Evolutionary conservation across 768 basidiomycete species (phyloP).

Genomic region (Postia placenta): DNA sequence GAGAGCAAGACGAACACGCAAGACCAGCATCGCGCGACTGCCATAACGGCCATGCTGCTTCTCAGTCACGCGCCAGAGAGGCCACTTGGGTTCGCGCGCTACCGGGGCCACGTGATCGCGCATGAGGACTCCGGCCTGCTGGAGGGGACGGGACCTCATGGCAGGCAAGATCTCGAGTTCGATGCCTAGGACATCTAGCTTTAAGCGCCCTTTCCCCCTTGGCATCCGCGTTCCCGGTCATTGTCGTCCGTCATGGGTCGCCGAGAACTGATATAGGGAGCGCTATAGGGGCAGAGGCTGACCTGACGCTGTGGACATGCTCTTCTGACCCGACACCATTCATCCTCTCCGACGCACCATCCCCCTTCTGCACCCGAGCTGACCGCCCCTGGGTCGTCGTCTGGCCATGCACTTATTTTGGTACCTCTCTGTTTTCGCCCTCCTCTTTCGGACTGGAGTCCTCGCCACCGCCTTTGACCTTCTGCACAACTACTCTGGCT

Average conservation of each 20-base stretch:
- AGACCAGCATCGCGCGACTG: too few species aligned
- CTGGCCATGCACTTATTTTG: constrained; percentile 6
- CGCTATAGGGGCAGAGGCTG: not conserved
- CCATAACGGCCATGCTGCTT: too few species aligned
- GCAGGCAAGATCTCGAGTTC: not conserved
- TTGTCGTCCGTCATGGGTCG: constrained; percentile 1
- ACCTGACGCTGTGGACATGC: not conserved
- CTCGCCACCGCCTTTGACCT: constrained; percentile 26
- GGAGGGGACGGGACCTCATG: constrained; percentile 2
- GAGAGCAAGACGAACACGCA: too few species aligned
- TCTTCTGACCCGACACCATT: not conserved
- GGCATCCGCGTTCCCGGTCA: constrained; percentile 2
- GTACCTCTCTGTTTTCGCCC: constrained; percentile 1
- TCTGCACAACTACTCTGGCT: constrained; percentile 32
- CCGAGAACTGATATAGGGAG: not conserved
- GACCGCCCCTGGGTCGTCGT: not conserved
- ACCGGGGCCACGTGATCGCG: not conserved
- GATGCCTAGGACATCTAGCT: not conserved
- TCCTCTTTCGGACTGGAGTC: constrained; percentile 5
- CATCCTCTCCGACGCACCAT: not conserved
- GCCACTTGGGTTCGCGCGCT: not conserved
- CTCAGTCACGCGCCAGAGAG: too few species aligned
- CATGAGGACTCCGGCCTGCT: not conserved
- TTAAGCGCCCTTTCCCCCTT: not conserved
- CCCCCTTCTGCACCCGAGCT: not conserved